Conservation (phyloP, 441 rosid genomes). For the Manihot esculenta region DNA sequence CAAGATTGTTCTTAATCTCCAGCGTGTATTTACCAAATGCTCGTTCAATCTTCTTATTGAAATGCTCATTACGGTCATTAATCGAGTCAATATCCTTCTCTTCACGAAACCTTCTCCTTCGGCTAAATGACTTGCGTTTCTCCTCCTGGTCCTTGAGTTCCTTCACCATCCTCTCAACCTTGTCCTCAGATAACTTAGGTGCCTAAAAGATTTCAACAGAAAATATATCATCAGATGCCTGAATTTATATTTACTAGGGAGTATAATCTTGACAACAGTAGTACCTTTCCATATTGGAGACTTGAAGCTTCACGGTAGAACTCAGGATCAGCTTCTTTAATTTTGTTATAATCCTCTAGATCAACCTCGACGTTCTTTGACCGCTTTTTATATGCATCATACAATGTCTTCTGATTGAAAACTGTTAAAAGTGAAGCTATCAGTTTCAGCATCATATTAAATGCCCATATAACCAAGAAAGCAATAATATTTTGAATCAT, state of each 20-base stretch:
- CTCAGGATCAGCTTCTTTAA: conserved; percentile 97
- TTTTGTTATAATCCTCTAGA: conserved; percentile 79
- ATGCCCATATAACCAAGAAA: background rate
- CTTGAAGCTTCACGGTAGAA: conserved; percentile 96
- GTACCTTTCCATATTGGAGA: conserved; percentile 92
- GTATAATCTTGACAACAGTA: conserved; percentile 7
- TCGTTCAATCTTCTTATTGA: conserved; percentile 93
- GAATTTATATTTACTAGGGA: conserved; percentile 9
- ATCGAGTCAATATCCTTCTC: conserved; percentile 96
- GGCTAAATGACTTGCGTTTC: conserved; percentile 72
- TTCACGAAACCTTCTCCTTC: conserved; percentile 80
- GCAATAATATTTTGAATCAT: background rate
- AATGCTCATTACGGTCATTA: conserved; percentile 95
- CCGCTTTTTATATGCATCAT: conserved; percentile 85
- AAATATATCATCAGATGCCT: conserved; percentile 4
- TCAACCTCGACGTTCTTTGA: conserved; percentile 69
- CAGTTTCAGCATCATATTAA: conserved; percentile 17
- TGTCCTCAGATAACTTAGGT: conserved; percentile 73
- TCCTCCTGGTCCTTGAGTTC: conserved; percentile 75
- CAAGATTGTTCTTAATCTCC: conserved; percentile 94
- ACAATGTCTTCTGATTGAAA: conserved; percentile 84
- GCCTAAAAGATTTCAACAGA: conserved; percentile 45
- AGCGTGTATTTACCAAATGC: conserved; percentile 88
- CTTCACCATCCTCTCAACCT: conserved; percentile 79
- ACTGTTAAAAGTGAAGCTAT: conserved; percentile 39